A percentile compares a stretch with the other conserved stretches of the same genome.
Conservation (phyloP, 371 early-diverging fungal genomes). For the Mucor plumbeus region DNA sequence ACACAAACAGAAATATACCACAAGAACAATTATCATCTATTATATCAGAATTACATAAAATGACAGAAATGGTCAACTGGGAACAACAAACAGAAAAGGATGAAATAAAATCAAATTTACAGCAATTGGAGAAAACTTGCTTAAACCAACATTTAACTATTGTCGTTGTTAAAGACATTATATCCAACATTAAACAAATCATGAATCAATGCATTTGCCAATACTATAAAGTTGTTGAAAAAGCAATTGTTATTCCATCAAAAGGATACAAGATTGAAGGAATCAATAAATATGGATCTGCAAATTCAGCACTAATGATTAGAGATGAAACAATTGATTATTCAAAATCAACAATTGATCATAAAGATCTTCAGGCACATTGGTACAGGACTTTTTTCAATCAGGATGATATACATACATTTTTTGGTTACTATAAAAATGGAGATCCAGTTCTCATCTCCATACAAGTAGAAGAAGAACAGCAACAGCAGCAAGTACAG, state of each 20-base stretch:
- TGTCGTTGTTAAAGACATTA: constrained; percentile 37
- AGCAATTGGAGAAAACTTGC: constrained; percentile 8
- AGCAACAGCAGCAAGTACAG: not conserved
- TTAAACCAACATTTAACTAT: constrained; percentile 15
- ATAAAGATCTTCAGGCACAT: constrained; percentile 35
- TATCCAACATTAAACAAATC: constrained; percentile 34
- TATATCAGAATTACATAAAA: constrained; percentile 40
- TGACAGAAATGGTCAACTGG: constrained; percentile 56
- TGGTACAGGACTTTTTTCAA: constrained; percentile 40
- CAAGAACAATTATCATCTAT: constrained; percentile 34
- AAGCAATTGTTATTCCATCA: constrained; percentile 44
- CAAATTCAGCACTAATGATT: not conserved
- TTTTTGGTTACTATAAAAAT: constrained; percentile 32
- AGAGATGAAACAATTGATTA: constrained; percentile 1
- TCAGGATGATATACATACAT: constrained; percentile 15
- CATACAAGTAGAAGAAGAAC: constrained; percentile 13
- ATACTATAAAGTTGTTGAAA: constrained; percentile 41
- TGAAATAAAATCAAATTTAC: constrained; percentile 8
- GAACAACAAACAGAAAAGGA: constrained; percentile 12
- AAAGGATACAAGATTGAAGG: constrained; percentile 48
- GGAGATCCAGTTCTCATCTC: constrained; percentile 29
- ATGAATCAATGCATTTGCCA: constrained; percentile 44
- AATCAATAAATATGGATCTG: constrained; percentile 27
- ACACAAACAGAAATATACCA: constrained; percentile 18
- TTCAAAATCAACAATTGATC: constrained; percentile 21